Evolutionary conservation across 768 basidiomycete genomes (phyloP), one percentile per base, ranked within the genome.

Genomic region (Suillus fuscotomentosus): DNA sequence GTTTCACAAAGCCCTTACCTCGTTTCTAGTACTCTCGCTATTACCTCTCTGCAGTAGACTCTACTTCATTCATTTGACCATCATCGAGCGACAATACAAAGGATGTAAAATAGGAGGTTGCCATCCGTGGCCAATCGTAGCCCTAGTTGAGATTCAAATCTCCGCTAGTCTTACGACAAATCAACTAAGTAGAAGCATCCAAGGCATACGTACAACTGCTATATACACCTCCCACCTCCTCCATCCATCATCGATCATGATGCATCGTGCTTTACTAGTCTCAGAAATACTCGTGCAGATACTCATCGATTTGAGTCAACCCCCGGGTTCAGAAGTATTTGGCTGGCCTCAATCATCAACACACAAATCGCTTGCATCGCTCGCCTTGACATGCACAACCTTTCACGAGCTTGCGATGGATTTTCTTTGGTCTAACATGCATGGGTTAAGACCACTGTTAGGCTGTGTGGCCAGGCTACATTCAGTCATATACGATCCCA

Each of bases 321-420:
- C 17, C 15, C 38, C 4, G 3, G 39, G 5, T 8, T 15, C 50
- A 24, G 11, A 22, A 17, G 6, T 0, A 8, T 3, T 24, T 15
- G 50, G 50, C 27, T 31, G 27, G 50, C 10, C 27, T 17, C 56
- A 6, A 24, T 57, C 56, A 17, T 1, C 17, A 5, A 39, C 38
- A 9, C 22, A 4, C 10, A 20, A 11, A 60, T 41, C 61, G 24
- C 42, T 62, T 27, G 38, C 38, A 27, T 57, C 56, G 8, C 51
- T 62, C 14, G 61, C 61, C 38, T 41, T 38, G 56, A 62, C 61
- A 59, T 62, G 61, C 55, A 62, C 27, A 60, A 62, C 61, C 17
- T 57, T 62, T 38, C n/a, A 62, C 27, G 41, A 56, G 13, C 61
- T 57, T 31, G 61, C 61, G 20, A 57, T 62, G 55, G 56, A 62